Evolutionary conservation across 1,139 yeast genomes (phyloP).

Genomic region (Entelexis sorbosivorans): DNA sequence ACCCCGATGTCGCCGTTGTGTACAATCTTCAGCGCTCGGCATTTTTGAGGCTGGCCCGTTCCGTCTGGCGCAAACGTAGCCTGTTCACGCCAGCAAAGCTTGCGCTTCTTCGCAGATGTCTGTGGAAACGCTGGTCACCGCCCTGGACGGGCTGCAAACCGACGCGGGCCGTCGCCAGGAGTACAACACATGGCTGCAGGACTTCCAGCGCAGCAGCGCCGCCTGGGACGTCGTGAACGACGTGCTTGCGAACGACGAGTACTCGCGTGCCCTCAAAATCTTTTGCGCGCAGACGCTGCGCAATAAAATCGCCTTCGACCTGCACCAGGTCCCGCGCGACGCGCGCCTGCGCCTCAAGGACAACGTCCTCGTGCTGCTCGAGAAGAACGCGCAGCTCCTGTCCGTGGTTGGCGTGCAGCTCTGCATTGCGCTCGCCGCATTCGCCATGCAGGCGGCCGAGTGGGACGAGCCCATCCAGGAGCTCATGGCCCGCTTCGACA

Average conservation of each 20-base stretch:
- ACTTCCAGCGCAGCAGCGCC: slow-evolving; percentile 58
- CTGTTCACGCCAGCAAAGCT: not conserved
- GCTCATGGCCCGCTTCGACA: slow-evolving; percentile 44
- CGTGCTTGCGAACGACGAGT: slow-evolving; percentile 26
- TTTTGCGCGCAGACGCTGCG: slow-evolving; percentile 88
- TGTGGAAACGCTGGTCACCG: slow-evolving; percentile 27
- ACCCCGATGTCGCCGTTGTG: not conserved
- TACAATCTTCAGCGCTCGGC: not conserved
- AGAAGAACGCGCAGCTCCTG: slow-evolving; percentile 31
- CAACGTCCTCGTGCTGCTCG: slow-evolving; percentile 48
- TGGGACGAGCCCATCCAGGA: slow-evolving; percentile 72
- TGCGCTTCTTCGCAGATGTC: slow-evolving; percentile 9
- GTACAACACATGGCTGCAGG: slow-evolving; percentile 60
- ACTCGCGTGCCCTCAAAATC: slow-evolving; percentile 46
- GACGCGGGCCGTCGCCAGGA: slow-evolving; percentile 44
- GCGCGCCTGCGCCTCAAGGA: slow-evolving; percentile 47
- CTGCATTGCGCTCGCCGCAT: slow-evolving; percentile 67
- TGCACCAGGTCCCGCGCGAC: slow-evolving; percentile 56
- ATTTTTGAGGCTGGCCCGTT: not conserved
- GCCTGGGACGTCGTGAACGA: slow-evolving; percentile 35
- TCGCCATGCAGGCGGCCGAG: slow-evolving; percentile 60
- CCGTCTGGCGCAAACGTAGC: not conserved
- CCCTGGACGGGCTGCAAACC: slow-evolving; percentile 53
- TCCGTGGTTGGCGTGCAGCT: slow-evolving; percentile 57
- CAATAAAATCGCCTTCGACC: slow-evolving; percentile 73